A percentile compares a stretch with the other conserved stretches of the same genome.
phyloP scores from a whole-genome alignment of 345 rosid genomes.

The Zanthoxylum bungeanum region DNA sequence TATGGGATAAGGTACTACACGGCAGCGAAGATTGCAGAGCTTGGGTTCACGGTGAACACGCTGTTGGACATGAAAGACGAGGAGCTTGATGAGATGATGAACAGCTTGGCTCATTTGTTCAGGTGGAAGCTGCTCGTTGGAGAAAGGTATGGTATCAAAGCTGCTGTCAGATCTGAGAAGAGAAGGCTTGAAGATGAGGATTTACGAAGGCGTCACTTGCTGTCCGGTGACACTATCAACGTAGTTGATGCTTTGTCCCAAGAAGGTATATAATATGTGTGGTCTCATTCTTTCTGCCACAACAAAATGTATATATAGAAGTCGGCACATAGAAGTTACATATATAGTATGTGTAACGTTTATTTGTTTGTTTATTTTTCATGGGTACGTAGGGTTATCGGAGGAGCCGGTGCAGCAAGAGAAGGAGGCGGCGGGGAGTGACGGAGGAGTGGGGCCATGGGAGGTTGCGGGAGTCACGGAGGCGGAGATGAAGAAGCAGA shows the following conservation, averaged over 20 bases:
- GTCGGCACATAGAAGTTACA: too few species aligned
- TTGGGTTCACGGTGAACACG: constrained; percentile 94
- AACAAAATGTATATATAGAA: background rate
- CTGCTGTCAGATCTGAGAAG: constrained; percentile 91
- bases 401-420: constrained; percentile 83
- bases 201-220: constrained; percentile 45
- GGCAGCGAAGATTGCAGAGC: constrained; percentile 85
- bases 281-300: background rate
- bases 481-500: constrained; percentile 33
- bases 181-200: constrained; percentile 69
- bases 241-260: constrained; percentile 88
- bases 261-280: constrained; percentile 81
- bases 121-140: constrained; percentile 95
- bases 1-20: constrained; percentile 87
- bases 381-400: constrained; percentile 70
- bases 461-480: constrained; percentile 34
- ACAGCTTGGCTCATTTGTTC: constrained; percentile 79
- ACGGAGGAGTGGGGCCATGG: constrained; percentile 52
- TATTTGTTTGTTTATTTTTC: background rate
- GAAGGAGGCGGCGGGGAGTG: constrained; percentile 61
- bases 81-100: constrained; percentile 99
- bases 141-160: constrained; percentile 86
- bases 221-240: constrained; percentile 46
- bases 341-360: background rate
- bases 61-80: constrained; percentile 88